Percentiles rank a stretch among this genome's conserved stretches.
phyloP scores from a whole-genome alignment of 495 filamentous ascomycete species.

The Halenospora varia region DNA sequence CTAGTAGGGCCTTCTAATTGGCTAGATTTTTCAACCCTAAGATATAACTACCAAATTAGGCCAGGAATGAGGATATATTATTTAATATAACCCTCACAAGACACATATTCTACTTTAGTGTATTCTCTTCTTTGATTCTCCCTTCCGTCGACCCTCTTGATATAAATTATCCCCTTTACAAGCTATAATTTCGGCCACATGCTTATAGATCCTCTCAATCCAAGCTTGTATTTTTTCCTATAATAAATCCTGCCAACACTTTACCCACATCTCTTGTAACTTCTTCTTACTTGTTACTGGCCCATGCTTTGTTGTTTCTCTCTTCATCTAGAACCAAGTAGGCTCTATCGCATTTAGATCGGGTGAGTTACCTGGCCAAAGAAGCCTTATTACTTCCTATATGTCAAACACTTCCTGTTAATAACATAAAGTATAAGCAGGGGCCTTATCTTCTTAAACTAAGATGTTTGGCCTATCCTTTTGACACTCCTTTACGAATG shows the following conservation, averaged over 20 bases:
- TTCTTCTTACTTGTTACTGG: neutral
- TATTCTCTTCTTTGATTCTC: neutral
- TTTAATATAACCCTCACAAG: too few relatives aligned
- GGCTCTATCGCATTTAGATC: neutral
- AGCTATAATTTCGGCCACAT: neutral
- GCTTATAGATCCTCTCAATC: neutral
- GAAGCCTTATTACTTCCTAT: neutral
- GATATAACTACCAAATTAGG: too few relatives aligned
- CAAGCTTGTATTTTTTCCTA: neutral
- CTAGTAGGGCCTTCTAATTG: too few relatives aligned
- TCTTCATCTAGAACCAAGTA: neutral
- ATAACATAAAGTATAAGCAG: neutral
- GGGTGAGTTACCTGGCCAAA: neutral
- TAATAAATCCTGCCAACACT: neutral
- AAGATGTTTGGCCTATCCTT: neutral
- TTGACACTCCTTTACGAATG: neutral
- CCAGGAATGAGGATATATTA: neutral
- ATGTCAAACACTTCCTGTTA: neutral
- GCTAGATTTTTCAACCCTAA: too few relatives aligned
- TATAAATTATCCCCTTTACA: neutral
- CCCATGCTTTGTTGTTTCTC: neutral
- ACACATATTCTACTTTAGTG: neutral
- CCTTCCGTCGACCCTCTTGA: neutral
- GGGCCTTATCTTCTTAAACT: neutral
- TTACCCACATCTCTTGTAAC: neutral